These are phyloP conservation scores for Ligustrum vulgare DNA, from an alignment of 257 asterid species.

Conservation along the genomic window DNA sequence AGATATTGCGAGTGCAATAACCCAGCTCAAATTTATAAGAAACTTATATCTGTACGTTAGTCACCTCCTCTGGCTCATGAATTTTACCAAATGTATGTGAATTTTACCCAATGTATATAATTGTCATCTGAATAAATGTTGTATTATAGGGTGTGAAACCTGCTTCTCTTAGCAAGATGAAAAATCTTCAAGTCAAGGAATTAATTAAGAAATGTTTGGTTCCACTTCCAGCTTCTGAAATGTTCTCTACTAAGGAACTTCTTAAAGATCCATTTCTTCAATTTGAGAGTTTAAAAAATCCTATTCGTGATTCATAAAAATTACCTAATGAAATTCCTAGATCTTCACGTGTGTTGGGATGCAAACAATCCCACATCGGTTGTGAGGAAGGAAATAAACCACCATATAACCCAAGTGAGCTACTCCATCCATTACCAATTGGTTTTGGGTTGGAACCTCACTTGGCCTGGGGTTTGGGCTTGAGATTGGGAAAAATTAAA, in stretches of 20 bases:
- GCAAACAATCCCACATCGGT: no score
- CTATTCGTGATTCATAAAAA: conserved; percentile 27
- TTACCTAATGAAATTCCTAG: conserved; percentile 39
- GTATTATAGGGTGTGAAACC: conserved; percentile 63
- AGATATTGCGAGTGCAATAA: conserved; percentile 77
- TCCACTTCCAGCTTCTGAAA: conserved; percentile 55
- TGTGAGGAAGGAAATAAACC: no score
- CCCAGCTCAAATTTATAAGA: conserved; percentile 71
- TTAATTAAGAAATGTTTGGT: conserved; percentile 75
- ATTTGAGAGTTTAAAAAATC: conserved; percentile 30
- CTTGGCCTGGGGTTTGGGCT: no score
- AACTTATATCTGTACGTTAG: conserved; percentile 60
- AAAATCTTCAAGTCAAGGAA: conserved; percentile 46
- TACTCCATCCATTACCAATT: no score
- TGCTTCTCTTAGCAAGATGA: conserved; percentile 60
- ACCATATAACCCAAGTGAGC: no score
- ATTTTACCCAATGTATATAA: neutral
- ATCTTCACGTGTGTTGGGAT: conserved; percentile 39
- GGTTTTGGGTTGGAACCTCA: no score
- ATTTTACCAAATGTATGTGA: no score
- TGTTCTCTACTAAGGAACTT: conserved; percentile 72
- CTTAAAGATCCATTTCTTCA: conserved; percentile 66
- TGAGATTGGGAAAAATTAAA: no score
- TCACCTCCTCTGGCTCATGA: neutral
- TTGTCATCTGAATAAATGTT: conserved; percentile 1